These are phyloP conservation scores for Collariella sp. DNA, from an alignment of 495 filamentous ascomycete genomes.

Conservation along the genomic window DNA sequence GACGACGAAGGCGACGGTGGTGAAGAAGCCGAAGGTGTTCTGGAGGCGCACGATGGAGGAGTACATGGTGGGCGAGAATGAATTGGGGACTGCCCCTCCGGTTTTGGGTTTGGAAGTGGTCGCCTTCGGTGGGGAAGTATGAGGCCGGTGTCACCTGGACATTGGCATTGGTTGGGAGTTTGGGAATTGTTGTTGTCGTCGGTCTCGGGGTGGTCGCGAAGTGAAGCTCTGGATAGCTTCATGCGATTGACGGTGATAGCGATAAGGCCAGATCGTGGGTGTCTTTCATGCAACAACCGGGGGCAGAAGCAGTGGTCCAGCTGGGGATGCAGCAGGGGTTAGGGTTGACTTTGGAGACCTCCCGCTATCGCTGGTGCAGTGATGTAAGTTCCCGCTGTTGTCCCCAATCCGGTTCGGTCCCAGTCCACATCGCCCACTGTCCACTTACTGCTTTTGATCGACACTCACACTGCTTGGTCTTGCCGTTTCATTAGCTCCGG, in stretches of 20 bases:
- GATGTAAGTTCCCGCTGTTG: slow-evolving; percentile 13
- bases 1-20: slow-evolving; percentile 78
- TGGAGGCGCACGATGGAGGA: slow-evolving; percentile 74
- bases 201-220: background rate
- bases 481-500: background rate
- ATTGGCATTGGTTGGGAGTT: slow-evolving; percentile 3
- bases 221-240: slow-evolving; percentile 8
- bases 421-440: too few species aligned
- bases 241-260: background rate
- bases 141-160: slow-evolving; percentile 5
- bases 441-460: background rate
- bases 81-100: background rate
- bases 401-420: background rate
- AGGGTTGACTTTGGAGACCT: slow-evolving; percentile 13
- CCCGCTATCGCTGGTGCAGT: background rate
- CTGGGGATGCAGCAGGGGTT: slow-evolving; percentile 10
- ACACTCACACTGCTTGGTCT: background rate
- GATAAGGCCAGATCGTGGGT: slow-evolving; percentile 29
- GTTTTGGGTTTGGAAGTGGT: background rate
- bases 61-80: slow-evolving; percentile 62
- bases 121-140: background rate
- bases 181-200: background rate
- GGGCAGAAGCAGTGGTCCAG: background rate
- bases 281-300: slow-evolving; percentile 15
- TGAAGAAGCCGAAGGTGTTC: slow-evolving; percentile 96